A percentile compares a stretch with the other conserved stretches of the same genome.
Evolutionary conservation across 345 rosid species (phyloP).

Genomic region (Kernera saxatilis): DNA sequence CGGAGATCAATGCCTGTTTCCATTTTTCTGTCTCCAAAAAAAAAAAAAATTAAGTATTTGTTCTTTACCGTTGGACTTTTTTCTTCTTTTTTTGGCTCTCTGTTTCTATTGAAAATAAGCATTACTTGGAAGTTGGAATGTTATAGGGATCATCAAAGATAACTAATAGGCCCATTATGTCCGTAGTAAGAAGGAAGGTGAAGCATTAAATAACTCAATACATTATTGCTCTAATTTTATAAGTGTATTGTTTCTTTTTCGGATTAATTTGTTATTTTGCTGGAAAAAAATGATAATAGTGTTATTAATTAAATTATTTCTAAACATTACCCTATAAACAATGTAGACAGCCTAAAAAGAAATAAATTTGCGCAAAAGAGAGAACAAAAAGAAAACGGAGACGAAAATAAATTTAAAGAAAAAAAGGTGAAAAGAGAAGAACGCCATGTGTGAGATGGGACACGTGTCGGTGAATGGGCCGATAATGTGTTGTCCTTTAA

Average conservation of each 20-base stretch:
- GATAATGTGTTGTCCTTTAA: conserved; percentile 30
- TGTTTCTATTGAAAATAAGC: background rate
- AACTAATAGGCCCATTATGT: conserved; percentile 16
- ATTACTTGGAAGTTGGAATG: conserved; percentile 14
- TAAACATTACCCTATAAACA: background rate
- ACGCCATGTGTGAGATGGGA: conserved; percentile 31
- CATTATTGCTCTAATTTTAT: background rate
- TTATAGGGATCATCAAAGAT: conserved; percentile 23
- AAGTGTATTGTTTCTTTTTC: background rate
- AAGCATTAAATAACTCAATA: background rate
- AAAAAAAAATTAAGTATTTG: background rate
- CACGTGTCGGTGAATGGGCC: conserved; percentile 25
- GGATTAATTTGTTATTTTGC: too few species aligned
- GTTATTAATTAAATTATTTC: background rate
- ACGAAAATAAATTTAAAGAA: too few species aligned
- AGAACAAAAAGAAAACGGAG: background rate
- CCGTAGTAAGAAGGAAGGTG: background rate
- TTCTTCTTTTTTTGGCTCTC: too few species aligned
- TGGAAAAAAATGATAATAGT: background rate
- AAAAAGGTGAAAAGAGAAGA: background rate
- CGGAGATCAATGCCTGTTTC: conserved; percentile 22
- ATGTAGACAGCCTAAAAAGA: background rate
- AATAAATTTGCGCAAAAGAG: background rate
- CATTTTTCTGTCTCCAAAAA: background rate
- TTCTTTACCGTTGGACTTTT: conserved; percentile 1